phyloP scores from a whole-genome alignment of 441 rosid genomes.

The Euphorbia celastroides region DNA sequence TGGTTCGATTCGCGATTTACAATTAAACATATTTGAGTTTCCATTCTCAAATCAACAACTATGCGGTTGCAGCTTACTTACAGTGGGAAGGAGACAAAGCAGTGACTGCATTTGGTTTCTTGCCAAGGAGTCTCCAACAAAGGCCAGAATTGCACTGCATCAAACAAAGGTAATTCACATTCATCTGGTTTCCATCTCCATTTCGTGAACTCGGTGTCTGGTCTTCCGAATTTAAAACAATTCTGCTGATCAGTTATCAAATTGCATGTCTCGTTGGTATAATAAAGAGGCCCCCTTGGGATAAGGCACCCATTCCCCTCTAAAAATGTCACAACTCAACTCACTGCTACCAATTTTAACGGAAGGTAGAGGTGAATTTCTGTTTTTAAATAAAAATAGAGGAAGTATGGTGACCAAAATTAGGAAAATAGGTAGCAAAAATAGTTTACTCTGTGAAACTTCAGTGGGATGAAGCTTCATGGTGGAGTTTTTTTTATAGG shows the following conservation, averaged over 20 bases:
- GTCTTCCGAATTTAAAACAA: slow-evolving; percentile 67
- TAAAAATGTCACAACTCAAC: slow-evolving; percentile 42
- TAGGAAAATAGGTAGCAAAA: slow-evolving; percentile 19
- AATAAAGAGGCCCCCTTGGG: slow-evolving; percentile 46
- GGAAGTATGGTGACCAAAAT: slow-evolving; percentile 33
- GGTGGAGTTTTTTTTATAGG: slow-evolving; percentile 10
- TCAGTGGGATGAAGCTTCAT: slow-evolving; percentile 27
- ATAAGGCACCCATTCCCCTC: slow-evolving; percentile 57
- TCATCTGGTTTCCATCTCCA: slow-evolving; percentile 79
- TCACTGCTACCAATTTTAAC: slow-evolving; percentile 10
- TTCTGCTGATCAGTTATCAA: slow-evolving; percentile 66
- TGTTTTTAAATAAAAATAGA: slow-evolving; percentile 21
- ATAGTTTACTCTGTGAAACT: slow-evolving; percentile 15
- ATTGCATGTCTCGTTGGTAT: slow-evolving; percentile 49
- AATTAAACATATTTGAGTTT: no score
- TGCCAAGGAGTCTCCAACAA: slow-evolving; percentile 78
- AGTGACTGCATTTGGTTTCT: slow-evolving; percentile 82
- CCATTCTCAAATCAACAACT: no score
- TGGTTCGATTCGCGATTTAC: no score
- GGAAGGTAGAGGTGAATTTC: slow-evolving; percentile 17
- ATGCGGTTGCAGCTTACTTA: no score
- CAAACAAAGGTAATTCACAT: slow-evolving; percentile 57
- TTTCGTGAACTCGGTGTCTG: slow-evolving; percentile 59
- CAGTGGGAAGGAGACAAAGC: slow-evolving; percentile 61
- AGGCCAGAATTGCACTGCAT: slow-evolving; percentile 56